A percentile compares a stretch with the other conserved stretches of the same genome.
Conservation (phyloP, 768 basidiomycete genomes). For the Termitomyces bulborhizus region DNA sequence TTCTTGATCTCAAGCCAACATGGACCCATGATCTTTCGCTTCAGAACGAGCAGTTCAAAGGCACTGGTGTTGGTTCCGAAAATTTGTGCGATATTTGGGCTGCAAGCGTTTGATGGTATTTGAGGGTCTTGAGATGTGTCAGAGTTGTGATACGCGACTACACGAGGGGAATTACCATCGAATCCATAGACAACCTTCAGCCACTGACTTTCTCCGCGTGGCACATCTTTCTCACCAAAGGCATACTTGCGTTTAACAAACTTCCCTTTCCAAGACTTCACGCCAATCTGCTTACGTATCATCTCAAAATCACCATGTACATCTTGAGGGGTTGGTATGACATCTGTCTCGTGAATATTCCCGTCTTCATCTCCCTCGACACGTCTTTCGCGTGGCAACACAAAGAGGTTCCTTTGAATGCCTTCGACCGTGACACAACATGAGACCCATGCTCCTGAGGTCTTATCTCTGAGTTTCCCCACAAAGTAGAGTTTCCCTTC, state of each 20-base stretch:
- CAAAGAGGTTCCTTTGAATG: conserved; percentile 86
- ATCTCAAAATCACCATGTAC: conserved; percentile 82
- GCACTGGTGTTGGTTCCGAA: conserved; percentile 91
- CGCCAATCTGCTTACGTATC: conserved; percentile 62
- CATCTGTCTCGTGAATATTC: conserved; percentile 65
- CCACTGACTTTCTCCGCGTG: conserved; percentile 77
- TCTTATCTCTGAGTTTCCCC: conserved; percentile 85
- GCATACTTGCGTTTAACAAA: conserved; percentile 89
- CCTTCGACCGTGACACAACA: conserved; percentile 84
- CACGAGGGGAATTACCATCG: conserved; percentile 48
- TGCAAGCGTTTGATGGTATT: conserved; percentile 66
- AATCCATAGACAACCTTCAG: conserved; percentile 92
- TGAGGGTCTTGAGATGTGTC: conserved; percentile 48
- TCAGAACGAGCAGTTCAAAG: conserved; percentile 89
- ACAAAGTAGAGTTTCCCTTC: conserved; percentile 83
- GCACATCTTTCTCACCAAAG: conserved; percentile 82
- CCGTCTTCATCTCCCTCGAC: conserved; percentile 54
- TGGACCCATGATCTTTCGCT: conserved; percentile 98
- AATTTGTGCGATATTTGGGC: conserved; percentile 80
- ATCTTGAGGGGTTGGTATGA: conserved; percentile 61
- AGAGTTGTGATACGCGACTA: neutral
- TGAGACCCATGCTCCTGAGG: conserved; percentile 64
- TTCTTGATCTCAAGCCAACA: conserved; percentile 91
- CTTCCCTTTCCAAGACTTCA: conserved; percentile 75
- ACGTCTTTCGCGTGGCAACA: conserved; percentile 69